Base-by-base conservation (phyloP, 2,329 filamentous ascomycete genomes). In the Falciphora oryzae region DNA sequence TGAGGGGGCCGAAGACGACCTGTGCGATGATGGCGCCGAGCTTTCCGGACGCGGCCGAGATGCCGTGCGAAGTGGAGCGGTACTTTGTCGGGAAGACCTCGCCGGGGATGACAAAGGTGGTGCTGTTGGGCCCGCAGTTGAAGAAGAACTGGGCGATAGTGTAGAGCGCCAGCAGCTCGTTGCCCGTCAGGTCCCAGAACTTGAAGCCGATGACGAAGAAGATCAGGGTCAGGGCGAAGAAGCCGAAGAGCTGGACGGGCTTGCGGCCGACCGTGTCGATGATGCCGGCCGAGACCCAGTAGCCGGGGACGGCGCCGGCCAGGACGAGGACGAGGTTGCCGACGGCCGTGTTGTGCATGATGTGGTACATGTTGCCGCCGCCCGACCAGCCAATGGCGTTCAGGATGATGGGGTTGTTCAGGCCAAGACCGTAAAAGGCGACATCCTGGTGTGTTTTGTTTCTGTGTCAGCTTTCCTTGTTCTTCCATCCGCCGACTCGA, bases 261-360 rank as follows among this genome's bases (percentile, higher is more conserved):
- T 92, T 93, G 71, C 91, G 89, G 64, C 90, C 91, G 18, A 93
- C 71, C 1, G 83, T 90, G 75, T 94, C 90, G 65, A 92, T 70
- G 31, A 74, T 75, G 57, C 86, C 86, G 7, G 93, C 90, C 0
- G 89, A 91, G 22, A 92, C 84, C 90, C 90, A 93, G 80, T 93
- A 93, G 18, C 91, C 91, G 0, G 91, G 91, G 18, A 93, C 90
- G 61, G 91, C 89, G 65, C 90, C 91, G 4, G 91, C 90, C 66
- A 90, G 86, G 69, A 93, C 87, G 62, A 93, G 83, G 69, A 93
- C 91, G 70, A 93, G 78, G 78, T 94, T 93, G 13, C 91, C 91
- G 27, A 92, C 83, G 62, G 90, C 89, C 10, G 87, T 91, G 76
- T 90, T 91, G 79, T 87, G 88, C 67, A 92, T 82, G 73, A 81